Evolutionary conservation across 768 basidiomycete genomes (phyloP).

Genomic region (Leccinum broughii): DNA sequence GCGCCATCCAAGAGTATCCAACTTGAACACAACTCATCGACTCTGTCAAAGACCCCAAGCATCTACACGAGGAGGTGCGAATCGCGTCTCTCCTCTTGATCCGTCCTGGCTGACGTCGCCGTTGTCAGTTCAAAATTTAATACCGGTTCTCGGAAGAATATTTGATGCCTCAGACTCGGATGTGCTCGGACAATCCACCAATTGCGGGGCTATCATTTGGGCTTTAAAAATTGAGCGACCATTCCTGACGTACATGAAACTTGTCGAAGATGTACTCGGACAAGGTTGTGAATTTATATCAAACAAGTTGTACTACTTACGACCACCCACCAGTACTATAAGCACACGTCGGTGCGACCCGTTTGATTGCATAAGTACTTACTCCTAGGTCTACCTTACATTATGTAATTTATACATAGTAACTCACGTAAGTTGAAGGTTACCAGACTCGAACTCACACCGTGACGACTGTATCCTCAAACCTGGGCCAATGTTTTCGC

Average conservation of each 20-base stretch:
- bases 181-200: slow-evolving; percentile 89
- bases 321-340: no score
- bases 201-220: slow-evolving; percentile 98
- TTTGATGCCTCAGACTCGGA: slow-evolving; percentile 84
- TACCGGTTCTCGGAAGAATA: slow-evolving; percentile 95
- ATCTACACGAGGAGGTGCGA: slow-evolving; percentile 83
- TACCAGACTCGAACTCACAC: no score
- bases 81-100: neutral
- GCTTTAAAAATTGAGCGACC: slow-evolving; percentile 98
- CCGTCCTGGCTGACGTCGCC: slow-evolving; percentile 3
- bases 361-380: no score
- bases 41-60: slow-evolving; percentile 97
- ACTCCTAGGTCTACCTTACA: no score
- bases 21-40: slow-evolving; percentile 86
- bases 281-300: slow-evolving; percentile 87
- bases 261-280: slow-evolving; percentile 96
- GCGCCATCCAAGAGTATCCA: slow-evolving; percentile 99
- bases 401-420: no score
- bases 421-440: no score
- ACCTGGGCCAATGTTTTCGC: no score
- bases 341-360: no score
- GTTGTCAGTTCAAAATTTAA: slow-evolving; percentile 82
- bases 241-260: slow-evolving; percentile 95
- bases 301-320: no score
- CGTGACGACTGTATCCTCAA: no score